Percentiles rank a stretch among this genome's conserved stretches.
Evolutionary conservation across 768 basidiomycete species (phyloP).

Genomic region (Kondoa subrosea): DNA sequence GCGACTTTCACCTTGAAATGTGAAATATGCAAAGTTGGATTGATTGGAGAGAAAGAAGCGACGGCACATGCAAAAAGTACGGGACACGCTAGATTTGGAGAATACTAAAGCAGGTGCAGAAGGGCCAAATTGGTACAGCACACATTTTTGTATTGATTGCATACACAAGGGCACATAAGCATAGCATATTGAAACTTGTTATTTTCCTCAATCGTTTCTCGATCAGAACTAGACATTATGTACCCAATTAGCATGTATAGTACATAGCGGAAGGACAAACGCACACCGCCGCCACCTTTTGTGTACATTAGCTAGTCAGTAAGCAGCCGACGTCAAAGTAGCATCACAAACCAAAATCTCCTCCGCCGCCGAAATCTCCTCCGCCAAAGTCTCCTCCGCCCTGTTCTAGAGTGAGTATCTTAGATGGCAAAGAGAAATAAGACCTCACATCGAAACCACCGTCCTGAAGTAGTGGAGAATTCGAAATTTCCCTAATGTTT

Average conservation of each 20-base stretch:
- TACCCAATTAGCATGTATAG: too few relatives aligned
- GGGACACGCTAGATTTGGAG: slow-evolving; percentile 63
- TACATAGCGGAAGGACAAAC: too few relatives aligned
- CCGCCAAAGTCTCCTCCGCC: neutral
- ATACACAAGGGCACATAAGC: neutral
- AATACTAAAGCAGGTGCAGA: neutral
- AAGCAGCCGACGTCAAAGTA: neutral
- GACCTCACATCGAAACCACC: neutral
- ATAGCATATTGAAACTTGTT: too few relatives aligned
- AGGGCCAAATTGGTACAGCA: neutral
- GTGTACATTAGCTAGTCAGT: neutral
- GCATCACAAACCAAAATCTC: too few relatives aligned
- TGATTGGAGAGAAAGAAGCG: slow-evolving; percentile 90
- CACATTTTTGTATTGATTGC: neutral
- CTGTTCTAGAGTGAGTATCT: neutral
- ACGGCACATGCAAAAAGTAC: slow-evolving; percentile 70
- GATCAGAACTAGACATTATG: too few relatives aligned
- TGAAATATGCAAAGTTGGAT: slow-evolving; percentile 63
- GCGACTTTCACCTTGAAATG: slow-evolving; percentile 7
- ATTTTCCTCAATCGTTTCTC: too few relatives aligned
- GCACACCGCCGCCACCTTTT: neutral
- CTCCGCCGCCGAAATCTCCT: neutral
- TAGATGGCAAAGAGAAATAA: neutral
- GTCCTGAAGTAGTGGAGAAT: too few relatives aligned
- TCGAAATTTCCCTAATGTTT: too few relatives aligned